phyloP scores from a whole-genome alignment of 768 basidiomycete genomes.

The Boletus eberwhitei region DNA sequence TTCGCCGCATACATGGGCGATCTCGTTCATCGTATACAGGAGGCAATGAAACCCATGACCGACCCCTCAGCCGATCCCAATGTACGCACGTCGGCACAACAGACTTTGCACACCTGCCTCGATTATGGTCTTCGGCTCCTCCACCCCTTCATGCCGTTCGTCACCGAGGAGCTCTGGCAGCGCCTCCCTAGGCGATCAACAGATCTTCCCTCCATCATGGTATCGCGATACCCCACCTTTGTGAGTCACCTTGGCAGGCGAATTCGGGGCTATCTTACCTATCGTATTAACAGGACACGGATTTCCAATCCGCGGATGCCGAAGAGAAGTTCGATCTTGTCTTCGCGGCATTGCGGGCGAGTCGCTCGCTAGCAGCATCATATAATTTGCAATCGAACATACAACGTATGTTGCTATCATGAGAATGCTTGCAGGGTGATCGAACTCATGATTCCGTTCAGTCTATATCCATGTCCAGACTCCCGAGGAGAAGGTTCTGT shows the following conservation, averaged over 20 bases:
- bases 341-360: constrained; percentile 71
- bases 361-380: constrained; percentile 50
- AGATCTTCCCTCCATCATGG: constrained; percentile 85
- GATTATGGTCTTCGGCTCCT: constrained; percentile 86
- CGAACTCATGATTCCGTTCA: constrained; percentile 3
- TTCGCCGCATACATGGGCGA: neutral
- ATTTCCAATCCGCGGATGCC: constrained; percentile 64
- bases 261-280: neutral
- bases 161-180: constrained; percentile 99
- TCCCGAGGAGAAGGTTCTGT: constrained; percentile 58
- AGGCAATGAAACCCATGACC: constrained; percentile 98
- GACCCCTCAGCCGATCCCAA: constrained; percentile 65
- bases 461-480: constrained; percentile 76
- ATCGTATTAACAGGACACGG: constrained; percentile 44
- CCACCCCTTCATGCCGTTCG: constrained; percentile 99
- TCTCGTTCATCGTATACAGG: constrained; percentile 44
- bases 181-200: constrained; percentile 82
- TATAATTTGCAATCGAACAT: constrained; percentile 87
- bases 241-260: constrained; percentile 44
- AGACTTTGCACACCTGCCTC: constrained; percentile 93
- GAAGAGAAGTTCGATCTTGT: constrained; percentile 85
- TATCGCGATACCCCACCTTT: constrained; percentile 75
- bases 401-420: constrained; percentile 7
- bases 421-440: neutral
- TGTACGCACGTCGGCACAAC: constrained; percentile 80